Evolutionary conservation across 2,329 filamentous ascomycete genomes (phyloP), one percentile per base, ranked within the genome.

Genomic region (Acrocalymma vagum): DNA sequence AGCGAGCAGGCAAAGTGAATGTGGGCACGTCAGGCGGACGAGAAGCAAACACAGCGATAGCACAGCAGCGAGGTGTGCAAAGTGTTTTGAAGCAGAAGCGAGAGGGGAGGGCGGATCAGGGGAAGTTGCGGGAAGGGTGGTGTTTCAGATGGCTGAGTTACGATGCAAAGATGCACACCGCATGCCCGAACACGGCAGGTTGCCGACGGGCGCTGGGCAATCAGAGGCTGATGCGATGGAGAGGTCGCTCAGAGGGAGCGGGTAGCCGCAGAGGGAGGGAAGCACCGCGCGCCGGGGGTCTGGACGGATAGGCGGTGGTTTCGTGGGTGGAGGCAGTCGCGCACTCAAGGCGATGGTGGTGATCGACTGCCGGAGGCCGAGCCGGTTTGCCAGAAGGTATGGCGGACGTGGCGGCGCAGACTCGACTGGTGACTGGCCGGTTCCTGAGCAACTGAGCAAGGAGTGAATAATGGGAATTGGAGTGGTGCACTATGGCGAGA

Each of bases 101-200:
- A 51, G 51, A 55, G 58, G 41, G 47, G 49, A 42, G 49, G 38
- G n/a, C n/a, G 44, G 46, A 55, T 58, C 59, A 66, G 64, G 64
- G 63, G 63, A 55, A 58, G 52, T 45, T 49, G 55, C 53, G 45
- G 48, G 38, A 43, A 45, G 51, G 45, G 43, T 32, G 31, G 45
- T 51, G 64, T 67, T 67, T 67, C 63, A 66, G 58, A 53, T 57
- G 44, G 31, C 38, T 37, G 35, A 31, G 32, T 42, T n/a, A 29
- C 30, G 31, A 34, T 41, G 16, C 44, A 40, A 16, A 29, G 28
- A 23, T 40, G 27, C 29, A 40, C 33, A 32, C 27, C n/a, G n/a
- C n/a, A n/a, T n/a, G n/a, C n/a, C n/a, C n/a, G n/a, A n/a, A n/a
- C n/a, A n/a, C n/a, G n/a, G n/a, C n/a, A n/a, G n/a, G n/a, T n/a